Evolutionary conservation across 176 grass and related monocot genomes (phyloP), one percentile per base, ranked within the genome.

Genomic region (Musa beccarii): DNA sequence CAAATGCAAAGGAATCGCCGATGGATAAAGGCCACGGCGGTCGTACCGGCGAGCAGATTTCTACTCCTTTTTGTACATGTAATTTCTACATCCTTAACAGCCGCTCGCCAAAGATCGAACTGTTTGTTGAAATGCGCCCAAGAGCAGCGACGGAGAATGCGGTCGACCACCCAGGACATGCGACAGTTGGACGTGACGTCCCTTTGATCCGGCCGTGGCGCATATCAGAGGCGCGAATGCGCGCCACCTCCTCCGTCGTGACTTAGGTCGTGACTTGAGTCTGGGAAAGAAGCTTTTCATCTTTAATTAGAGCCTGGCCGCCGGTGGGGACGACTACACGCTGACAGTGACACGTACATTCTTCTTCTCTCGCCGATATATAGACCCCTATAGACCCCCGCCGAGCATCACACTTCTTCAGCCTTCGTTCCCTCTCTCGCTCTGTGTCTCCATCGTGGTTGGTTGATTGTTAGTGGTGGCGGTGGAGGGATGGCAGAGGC

Each of bases 401-500:
- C 3, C 9, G 14, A 61, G 34, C 59, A 21, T 20, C n/a, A 19
- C 19, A 62, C 29, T 3, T 20, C 68, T 10, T 51, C 19, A 4
- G 8, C 25, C 25, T 4, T 19, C 25, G 29, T 25, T 49, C 17
- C 10, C 66, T 43, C 28, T 69, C 14, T 34, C 1, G 9, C 17
- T 43, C 20, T n/a, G 15, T 10, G 17, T 5, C 43, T 13, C 28
- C 7, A 1, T 49, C 6, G 8, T 26, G 8, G 66, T 34, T 43
- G 28, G 16, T 43, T 6, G 34, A 43, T 43, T 21, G 34, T 12
- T 5, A 12, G 9, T 3, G 11, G 63, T 66, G 21, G 21, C 23
- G 22, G 63, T 43, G 4, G 14, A 66, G 68, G 16, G 16, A 98
- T 98, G 95, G 90, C 86, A 62, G 95, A 98, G n/a, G 76, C 8